These are phyloP conservation scores for Elsinoe fawcettii DNA, from an alignment of 2,329 filamentous ascomycete species.

Conservation along the genomic window DNA sequence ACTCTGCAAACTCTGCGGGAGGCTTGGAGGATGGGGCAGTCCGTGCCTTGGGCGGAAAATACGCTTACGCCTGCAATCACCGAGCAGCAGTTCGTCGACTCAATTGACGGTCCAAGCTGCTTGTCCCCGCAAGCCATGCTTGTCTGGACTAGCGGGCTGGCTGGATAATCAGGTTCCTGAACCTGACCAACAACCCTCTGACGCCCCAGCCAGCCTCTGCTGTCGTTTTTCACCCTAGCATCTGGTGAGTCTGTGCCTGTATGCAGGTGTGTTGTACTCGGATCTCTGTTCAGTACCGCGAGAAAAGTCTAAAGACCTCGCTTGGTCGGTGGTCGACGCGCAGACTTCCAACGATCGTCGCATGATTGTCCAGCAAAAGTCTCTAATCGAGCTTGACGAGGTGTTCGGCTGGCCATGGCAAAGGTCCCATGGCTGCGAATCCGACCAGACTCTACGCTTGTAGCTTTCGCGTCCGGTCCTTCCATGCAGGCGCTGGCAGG, in stretches of 20 bases:
- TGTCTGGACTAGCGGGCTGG: conserved; percentile 9
- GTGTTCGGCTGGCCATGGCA: conserved; percentile 7
- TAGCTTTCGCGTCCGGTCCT: background rate
- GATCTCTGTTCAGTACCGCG: background rate
- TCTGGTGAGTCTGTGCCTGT: background rate
- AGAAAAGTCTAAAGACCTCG: background rate
- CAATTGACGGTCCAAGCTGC: background rate
- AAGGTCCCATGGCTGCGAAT: background rate
- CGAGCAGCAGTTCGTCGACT: conserved; percentile 10
- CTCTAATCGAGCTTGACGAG: background rate
- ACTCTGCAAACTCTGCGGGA: conserved; percentile 15
- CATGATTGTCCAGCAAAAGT: background rate
- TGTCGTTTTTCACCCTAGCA: background rate
- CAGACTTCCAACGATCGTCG: background rate
- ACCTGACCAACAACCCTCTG: conserved; percentile 8
- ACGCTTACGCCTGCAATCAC: conserved; percentile 10
- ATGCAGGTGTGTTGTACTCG: background rate
- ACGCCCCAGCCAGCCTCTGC: background rate
- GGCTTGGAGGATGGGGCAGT: conserved; percentile 13
- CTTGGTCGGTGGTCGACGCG: background rate
- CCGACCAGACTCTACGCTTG: conserved; percentile 6
- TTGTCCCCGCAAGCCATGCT: conserved; percentile 13
- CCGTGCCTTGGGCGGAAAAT: conserved; percentile 3
- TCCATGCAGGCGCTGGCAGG: background rate
- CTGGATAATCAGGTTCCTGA: conserved; percentile 13